Base-by-base conservation (phyloP, 306 rosid genomes). In the Cucurbita pepo region DNA sequence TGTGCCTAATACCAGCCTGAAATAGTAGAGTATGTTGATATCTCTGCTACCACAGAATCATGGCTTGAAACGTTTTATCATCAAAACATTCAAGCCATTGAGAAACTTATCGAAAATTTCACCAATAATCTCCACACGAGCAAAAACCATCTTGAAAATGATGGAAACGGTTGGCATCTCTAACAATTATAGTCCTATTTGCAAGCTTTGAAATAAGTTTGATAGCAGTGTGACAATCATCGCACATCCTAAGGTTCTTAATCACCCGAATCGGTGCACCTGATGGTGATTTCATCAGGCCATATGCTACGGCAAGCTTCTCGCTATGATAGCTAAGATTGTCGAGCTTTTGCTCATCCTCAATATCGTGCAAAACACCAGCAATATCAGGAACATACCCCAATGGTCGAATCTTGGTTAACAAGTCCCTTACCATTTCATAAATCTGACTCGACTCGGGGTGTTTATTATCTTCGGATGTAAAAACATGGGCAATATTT, bases 231-330 rank as follows among this genome's bases (percentile, higher is more conserved):
- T 79, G 82, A 57, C 82, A 79, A 67, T 79, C 82, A 79, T 73
- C 75, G 51, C 78, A 79, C 78, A 79, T 73, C 40, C 75, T 73
- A 66, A 78, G 75, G 71, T 73, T 79, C 75, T 79, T 79, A 48
- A 79, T 73, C 5, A 79, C 75, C 30, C 75, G 56, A 18, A 79
- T 79, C 12, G 78, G 74, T 36, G 78, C 75, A 50, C 65, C 56
- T 10, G 63, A 74, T 64, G 82, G 78, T 36, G 71, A 63, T 57
- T 73, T 79, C 75, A 79, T 66, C 36, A 79, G 71, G 61, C 78
- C 78, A 66, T 79, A 79, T 55, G 82, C 82, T 38, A 79, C 30
- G 19, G 78, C 82, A 60, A 79, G 60, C 78, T 79, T 79, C 78
- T 79, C 82, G 73, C 78, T 79, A 22, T 79, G 82, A 74, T 73